Evolutionary conservation across 1,284 basidiomycete species (phyloP).

Genomic region (Coniferiporia weirii): DNA sequence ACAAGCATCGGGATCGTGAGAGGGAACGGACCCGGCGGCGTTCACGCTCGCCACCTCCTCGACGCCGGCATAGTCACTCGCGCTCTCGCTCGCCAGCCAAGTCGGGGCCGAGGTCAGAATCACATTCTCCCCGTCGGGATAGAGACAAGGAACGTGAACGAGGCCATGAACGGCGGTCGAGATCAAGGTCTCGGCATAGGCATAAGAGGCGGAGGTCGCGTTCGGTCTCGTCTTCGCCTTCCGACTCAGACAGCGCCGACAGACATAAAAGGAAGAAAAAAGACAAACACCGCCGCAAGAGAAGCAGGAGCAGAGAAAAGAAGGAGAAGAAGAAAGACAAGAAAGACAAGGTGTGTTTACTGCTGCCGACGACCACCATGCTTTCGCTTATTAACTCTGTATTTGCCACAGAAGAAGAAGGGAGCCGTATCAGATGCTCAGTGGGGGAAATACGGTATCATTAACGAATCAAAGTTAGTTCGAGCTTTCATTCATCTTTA

Average conservation of each 20-base stretch:
- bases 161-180: constrained; percentile 25
- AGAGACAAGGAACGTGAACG: constrained; percentile 20
- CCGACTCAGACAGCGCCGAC: constrained; percentile 29
- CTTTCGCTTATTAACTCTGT: not conserved
- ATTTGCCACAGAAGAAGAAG: constrained; percentile 51
- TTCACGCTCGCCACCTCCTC: constrained; percentile 12
- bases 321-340: constrained; percentile 63
- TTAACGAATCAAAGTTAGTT: constrained; percentile 76
- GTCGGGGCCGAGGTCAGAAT: constrained; percentile 12
- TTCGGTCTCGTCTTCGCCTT: constrained; percentile 18
- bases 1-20: not conserved
- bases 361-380: not conserved
- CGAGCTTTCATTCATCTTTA: constrained; percentile 1
- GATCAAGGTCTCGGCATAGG: constrained; percentile 27
- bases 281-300: constrained; percentile 36
- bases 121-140: constrained; percentile 19
- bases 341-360: constrained; percentile 41
- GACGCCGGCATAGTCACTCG: constrained; percentile 19
- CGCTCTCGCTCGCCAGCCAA: constrained; percentile 23
- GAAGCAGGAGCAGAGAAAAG: constrained; percentile 45
- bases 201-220: constrained; percentile 18
- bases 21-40: not conserved
- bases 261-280: constrained; percentile 38
- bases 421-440: constrained; percentile 48
- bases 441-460: constrained; percentile 87